Evolutionary conservation across 495 filamentous ascomycete genomes (phyloP), one percentile per base, ranked within the genome.

Genomic region (Jackrogersella minutella): DNA sequence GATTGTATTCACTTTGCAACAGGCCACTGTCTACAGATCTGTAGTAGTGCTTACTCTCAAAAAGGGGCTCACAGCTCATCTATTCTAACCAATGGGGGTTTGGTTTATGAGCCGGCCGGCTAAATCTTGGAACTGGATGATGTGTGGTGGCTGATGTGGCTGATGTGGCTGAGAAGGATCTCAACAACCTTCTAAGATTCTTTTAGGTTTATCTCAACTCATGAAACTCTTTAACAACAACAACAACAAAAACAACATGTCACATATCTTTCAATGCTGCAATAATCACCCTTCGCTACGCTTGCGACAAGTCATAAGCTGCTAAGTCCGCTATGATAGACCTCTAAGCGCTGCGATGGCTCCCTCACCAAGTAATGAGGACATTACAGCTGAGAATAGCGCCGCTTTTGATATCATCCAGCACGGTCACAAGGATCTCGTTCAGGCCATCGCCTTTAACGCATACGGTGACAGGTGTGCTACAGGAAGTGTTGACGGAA

Each of bases 401-500:
- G 33, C 64, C 8, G 44, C 63, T 30, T 79, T 81, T 11, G 80
- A 79, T 30, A 78, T 80, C 30, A 60, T 85, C 39, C 79, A 83
- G 57, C 82, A 89, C 70, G 87, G 87, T 60, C 88, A 91, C 76
- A 81, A 84, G 58, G 89, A 92, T 66, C 81, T 91, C 31, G 86
- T 91, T 10, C 84, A 90, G 63, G 85, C 88, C 31, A 83, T 88
- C 28, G 85, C 84, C 30, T 88, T 87, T 72, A 87, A 97, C 79
- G 85, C 84, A 69, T 94, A 94, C 73, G 95, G 95, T 59, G 93
- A 90, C 67, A 92, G 93, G 62, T 91, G 93, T 78, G 91, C 93
- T 26, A 93, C 93, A 9, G 92, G 91, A 26, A 95, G 91, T 33
- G 90, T 93, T 2, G 95, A 99, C 77, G 96, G 97, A 71, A 91